These are phyloP conservation scores for Orobanche coerulescens DNA, from an alignment of 257 asterid genomes.

Conservation along the genomic window DNA sequence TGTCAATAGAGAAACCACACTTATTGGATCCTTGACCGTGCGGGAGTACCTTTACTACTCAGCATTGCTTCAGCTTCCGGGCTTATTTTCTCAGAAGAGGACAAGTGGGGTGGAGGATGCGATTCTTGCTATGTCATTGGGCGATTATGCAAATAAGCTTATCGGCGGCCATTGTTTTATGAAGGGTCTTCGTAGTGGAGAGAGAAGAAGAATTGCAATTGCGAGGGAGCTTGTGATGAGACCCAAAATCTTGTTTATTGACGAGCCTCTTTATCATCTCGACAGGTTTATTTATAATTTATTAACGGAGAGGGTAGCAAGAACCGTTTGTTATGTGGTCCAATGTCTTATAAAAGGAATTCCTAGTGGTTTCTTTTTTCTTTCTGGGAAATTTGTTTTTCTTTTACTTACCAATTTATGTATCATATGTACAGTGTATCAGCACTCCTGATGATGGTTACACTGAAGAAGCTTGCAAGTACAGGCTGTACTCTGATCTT, in stretches of 20 bases:
- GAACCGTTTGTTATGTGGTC: background rate
- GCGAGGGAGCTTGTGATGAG: constrained; percentile 98
- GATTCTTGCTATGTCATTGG: constrained; percentile 83
- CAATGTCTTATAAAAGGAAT: background rate
- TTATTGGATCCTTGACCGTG: constrained; percentile 91
- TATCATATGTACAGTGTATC: constrained; percentile 64
- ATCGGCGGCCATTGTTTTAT: constrained; percentile 89
- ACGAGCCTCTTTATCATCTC: constrained; percentile 96
- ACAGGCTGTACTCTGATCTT: constrained; percentile 93
- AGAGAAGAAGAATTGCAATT: constrained; percentile 86
- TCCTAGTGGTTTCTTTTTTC: background rate
- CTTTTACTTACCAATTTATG: constrained; percentile 17
- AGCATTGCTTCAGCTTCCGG: constrained; percentile 93
- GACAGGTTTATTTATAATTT: constrained; percentile 51
- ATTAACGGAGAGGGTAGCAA: background rate
- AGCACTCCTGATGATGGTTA: constrained; percentile 97
- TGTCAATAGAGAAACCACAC: constrained; percentile 83
- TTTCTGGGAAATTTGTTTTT: background rate
- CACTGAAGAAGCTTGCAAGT: constrained; percentile 93
- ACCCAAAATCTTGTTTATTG: constrained; percentile 82
- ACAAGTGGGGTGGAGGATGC: constrained; percentile 93
- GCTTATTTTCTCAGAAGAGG: constrained; percentile 63
- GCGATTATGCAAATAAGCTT: constrained; percentile 84
- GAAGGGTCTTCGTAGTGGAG: constrained; percentile 94
- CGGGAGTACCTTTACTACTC: constrained; percentile 99